phyloP scores from a whole-genome alignment of 176 grass and related monocot species.

The Oryza brachyantha region DNA sequence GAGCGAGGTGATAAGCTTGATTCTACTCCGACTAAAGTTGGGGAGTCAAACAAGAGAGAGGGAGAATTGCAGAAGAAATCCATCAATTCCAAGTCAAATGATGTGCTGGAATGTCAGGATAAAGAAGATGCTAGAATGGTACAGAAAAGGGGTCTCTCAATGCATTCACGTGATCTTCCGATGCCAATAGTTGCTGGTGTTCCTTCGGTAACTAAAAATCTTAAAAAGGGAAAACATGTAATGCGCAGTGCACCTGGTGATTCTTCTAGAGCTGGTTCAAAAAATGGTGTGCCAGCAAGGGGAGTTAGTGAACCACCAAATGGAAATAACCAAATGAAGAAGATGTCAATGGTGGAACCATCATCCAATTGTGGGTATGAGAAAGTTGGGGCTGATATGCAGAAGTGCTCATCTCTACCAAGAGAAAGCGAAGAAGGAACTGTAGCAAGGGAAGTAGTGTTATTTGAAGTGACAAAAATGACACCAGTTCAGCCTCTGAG shows the following conservation, averaged over 20 bases:
- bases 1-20: not conserved
- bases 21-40: not conserved
- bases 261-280: not conserved
- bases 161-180: not conserved
- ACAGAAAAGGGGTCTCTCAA: not conserved
- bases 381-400: not conserved
- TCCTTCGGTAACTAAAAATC: not conserved
- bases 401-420: not conserved
- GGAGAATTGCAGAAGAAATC: not conserved
- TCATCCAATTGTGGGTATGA: not conserved
- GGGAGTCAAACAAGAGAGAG: not conserved
- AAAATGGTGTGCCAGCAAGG: not conserved
- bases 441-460: not conserved
- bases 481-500: not conserved
- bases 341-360: not conserved
- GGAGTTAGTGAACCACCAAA: not conserved
- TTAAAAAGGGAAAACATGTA: not conserved
- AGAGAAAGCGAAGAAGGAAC: not conserved
- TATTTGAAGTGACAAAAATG: not conserved
- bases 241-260: not conserved
- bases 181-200: not conserved
- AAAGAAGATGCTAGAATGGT: not conserved
- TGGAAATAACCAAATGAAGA: not conserved
- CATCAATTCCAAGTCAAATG: not conserved
- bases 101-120: not conserved